phyloP scores from a whole-genome alignment of 331 rosid species.

The Acacia concinna region DNA sequence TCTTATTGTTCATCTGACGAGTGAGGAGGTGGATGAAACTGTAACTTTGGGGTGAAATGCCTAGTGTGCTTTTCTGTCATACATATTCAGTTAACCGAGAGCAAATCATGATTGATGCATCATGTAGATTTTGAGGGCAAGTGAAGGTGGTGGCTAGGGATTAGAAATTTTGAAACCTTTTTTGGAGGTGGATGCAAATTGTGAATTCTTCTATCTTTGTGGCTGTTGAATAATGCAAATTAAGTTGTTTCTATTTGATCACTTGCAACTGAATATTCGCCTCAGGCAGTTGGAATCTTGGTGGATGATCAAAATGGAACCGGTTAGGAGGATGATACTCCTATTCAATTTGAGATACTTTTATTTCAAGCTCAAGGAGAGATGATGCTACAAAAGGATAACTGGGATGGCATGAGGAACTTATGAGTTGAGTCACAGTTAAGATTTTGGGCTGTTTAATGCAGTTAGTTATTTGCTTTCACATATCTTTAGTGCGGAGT shows the following conservation, averaged over 20 bases:
- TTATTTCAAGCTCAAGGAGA: background rate
- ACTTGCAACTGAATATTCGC: background rate
- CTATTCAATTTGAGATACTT: background rate
- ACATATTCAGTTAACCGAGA: background rate
- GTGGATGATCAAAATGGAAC: background rate
- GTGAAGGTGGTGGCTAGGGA: background rate
- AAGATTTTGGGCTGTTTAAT: background rate
- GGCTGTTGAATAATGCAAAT: background rate
- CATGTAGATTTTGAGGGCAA: background rate
- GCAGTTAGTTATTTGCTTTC: background rate
- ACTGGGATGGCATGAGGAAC: background rate
- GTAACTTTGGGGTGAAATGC: background rate
- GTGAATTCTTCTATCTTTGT: background rate
- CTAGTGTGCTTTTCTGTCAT: background rate
- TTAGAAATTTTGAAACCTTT: background rate
- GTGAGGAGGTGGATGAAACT: background rate
- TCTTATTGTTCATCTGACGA: background rate
- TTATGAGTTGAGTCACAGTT: background rate
- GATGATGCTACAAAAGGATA: background rate
- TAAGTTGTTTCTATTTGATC: background rate
- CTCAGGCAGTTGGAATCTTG: background rate
- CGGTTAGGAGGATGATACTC: background rate
- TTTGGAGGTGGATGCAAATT: background rate
- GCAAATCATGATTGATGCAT: background rate
- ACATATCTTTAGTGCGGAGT: background rate